These are phyloP conservation scores for Zymoseptoria brevis DNA, from an alignment of 2,329 filamentous ascomycete species.

Conservation along the genomic window DNA sequence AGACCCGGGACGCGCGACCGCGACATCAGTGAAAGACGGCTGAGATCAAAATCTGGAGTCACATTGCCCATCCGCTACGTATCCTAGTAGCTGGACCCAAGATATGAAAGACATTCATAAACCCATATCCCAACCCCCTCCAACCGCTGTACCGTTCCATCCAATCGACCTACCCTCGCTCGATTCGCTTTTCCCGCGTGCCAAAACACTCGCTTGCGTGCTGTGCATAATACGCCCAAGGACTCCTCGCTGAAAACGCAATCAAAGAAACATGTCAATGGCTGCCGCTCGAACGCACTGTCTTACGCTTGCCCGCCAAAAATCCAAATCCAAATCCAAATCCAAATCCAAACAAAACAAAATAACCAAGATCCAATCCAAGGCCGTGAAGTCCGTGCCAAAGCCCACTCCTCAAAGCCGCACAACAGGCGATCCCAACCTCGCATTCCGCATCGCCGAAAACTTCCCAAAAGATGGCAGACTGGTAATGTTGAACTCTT, in stretches of 20 bases:
- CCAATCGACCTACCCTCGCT: not conserved
- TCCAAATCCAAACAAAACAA: too few relatives aligned
- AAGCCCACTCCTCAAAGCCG: too few relatives aligned
- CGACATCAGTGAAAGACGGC: too few relatives aligned
- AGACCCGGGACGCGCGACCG: too few relatives aligned
- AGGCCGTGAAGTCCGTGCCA: too few relatives aligned
- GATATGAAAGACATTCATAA: not conserved
- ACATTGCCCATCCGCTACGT: too few relatives aligned
- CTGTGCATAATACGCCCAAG: not conserved
- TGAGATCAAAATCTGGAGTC: too few relatives aligned
- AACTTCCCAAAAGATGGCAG: slow-evolving; percentile 6
- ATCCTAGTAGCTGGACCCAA: too few relatives aligned
- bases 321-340: too few relatives aligned
- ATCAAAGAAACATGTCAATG: not conserved
- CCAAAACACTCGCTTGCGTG: not conserved
- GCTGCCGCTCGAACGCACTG: slow-evolving; percentile 14
- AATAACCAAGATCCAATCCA: too few relatives aligned
- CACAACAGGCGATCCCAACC: slow-evolving; percentile 4
- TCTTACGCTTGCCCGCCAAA: not conserved
- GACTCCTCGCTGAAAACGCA: slow-evolving; percentile 9
- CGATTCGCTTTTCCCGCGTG: not conserved
- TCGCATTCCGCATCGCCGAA: slow-evolving; percentile 8
- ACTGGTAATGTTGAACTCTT: slow-evolving; percentile 13
- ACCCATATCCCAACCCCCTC: not conserved
- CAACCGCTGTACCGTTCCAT: not conserved